A percentile compares a stretch with the other conserved stretches of the same genome.
Evolutionary conservation across 371 early-diverging fungal genomes (phyloP).

Genomic region (Syncephalis plumigaleata): DNA sequence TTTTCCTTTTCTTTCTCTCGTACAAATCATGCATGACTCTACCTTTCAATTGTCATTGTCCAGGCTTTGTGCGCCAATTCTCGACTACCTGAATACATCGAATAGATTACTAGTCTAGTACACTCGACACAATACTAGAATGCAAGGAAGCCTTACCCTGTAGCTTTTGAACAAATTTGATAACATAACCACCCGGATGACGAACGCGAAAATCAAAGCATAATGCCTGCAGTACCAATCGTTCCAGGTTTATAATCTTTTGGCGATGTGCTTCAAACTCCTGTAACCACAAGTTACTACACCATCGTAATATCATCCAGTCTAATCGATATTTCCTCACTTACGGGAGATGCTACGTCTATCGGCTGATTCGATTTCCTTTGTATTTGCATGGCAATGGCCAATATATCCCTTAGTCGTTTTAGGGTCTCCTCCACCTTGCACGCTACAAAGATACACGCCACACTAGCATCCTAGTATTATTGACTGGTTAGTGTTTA

Average conservation of each 20-base stretch:
- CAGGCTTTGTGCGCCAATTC: slow-evolving; percentile 5
- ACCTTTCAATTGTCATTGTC: slow-evolving; percentile 2
- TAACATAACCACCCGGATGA: slow-evolving; percentile 36
- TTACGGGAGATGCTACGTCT: slow-evolving; percentile 27
- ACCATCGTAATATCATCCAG: not conserved
- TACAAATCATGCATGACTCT: not conserved
- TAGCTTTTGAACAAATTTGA: slow-evolving; percentile 38
- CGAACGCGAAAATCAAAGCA: slow-evolving; percentile 42
- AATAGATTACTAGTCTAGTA: not conserved
- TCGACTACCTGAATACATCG: slow-evolving; percentile 1
- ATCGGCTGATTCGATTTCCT: slow-evolving; percentile 27
- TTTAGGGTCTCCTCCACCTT: slow-evolving; percentile 67
- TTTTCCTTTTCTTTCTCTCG: too few species aligned
- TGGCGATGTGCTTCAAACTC: slow-evolving; percentile 29
- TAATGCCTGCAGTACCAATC: slow-evolving; percentile 33
- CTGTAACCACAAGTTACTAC: slow-evolving; percentile 7
- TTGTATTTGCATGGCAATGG: slow-evolving; percentile 36
- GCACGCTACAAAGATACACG: slow-evolving; percentile 54
- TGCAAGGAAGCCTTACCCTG: slow-evolving; percentile 18
- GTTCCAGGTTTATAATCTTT: slow-evolving; percentile 32
- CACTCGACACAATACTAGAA: not conserved
- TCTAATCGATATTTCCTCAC: not conserved
- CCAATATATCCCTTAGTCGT: slow-evolving; percentile 49
- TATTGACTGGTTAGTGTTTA: not conserved
- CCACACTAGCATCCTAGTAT: slow-evolving; percentile 29